Base-by-base conservation (phyloP, 1,284 basidiomycete genomes). In the Cryptococcus sp. region DNA sequence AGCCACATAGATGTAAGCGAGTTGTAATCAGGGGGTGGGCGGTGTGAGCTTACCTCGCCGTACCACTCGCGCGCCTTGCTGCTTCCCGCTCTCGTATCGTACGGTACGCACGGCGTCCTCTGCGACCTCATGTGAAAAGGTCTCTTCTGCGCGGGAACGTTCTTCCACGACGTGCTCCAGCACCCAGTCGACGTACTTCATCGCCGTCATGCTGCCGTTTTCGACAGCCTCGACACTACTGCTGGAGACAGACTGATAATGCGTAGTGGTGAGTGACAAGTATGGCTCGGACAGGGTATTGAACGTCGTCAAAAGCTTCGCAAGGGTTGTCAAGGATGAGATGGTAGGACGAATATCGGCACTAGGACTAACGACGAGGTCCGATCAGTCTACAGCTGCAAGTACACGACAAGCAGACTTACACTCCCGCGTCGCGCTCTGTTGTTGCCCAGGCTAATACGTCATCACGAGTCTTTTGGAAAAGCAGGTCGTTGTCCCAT, bases 371-470 rank as follows among this genome's bases (percentile, higher is more conserved):
- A 27, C 15, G 39, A 39, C 30, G 8, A 52, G 46, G 17, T 10
- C 45, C 3, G 7, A 20, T 22, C 39, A 52, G 16, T 20, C n/a
- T 16, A 10, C 38, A 27, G 20, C 7, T 19, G 19, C 19, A 39
- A 11, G 6, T n/a, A 39, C 39, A 19, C 7, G 30, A 35, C 30
- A 35, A 35, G 41, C 20, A 20, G 38, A 46, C 47, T 22, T 65
- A 77, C 63, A 57, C 82, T 81, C 77, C 77, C n/a, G 79, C 69
- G 11, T 80, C 73, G 17, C 87, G 82, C 71, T 89, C 88, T 64
- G 70, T 81, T 1, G 76, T 73, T 3, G 83, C 70, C 87, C 89
- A 89, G 11, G 79, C 75, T 25, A 78, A 65, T 1, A 90, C 69
- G n/a, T 84, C 83, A 1, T 71, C 69, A 19, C 79, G 78, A 23